Evolutionary conservation across 2,329 filamentous ascomycete species (phyloP), one percentile per base, ranked within the genome.

Genomic region (Hymenoscyphus fructigenus): DNA sequence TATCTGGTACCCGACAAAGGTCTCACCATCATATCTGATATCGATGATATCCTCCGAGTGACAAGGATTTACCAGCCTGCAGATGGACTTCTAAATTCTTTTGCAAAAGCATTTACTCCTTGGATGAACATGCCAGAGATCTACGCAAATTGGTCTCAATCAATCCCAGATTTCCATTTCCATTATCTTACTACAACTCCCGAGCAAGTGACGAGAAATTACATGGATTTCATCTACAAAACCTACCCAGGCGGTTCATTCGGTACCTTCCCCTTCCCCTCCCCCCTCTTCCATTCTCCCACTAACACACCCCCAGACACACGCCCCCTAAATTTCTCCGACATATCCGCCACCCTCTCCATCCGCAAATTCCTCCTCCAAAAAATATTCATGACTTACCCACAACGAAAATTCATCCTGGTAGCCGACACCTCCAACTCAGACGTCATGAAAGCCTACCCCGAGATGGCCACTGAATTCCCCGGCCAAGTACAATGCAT

Each of bases 41-140:
- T 93, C 67, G 91, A 93, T 70, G 91, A 93, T 73, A 92, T 92
- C 65, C 83, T 93, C 0, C 87, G 91, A n/a, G 79, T 93, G 1
- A 93, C 91, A 63, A 91, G 92, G 77, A 93, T 93, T 74, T 93
- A 91, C 75, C 77, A 90, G 58, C 91, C 91, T 0, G 85, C 87
- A 68, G 84, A 93, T 73, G 91, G 91, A 5, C 80, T 93, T 0
- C 80, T 93, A 12, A 93, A 93, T 78, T 88, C 89, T 0, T 93
- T 93, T 72, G 90, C 90, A 0, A 83, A 85, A 3, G 81, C 88
- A 0, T 93, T 91, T 74, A 83, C 81, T 0, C 82, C 85, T 0
- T 93, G 91, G 91, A 81, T 89, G 81, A 89, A 93, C 77, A 93
- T 93, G 91, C 90, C 90, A 0, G 82, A 87, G 2, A 88, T 93